These are phyloP conservation scores for Aspergillus intermedius DNA, from an alignment of 2,329 filamentous ascomycete species.

Conservation along the genomic window DNA sequence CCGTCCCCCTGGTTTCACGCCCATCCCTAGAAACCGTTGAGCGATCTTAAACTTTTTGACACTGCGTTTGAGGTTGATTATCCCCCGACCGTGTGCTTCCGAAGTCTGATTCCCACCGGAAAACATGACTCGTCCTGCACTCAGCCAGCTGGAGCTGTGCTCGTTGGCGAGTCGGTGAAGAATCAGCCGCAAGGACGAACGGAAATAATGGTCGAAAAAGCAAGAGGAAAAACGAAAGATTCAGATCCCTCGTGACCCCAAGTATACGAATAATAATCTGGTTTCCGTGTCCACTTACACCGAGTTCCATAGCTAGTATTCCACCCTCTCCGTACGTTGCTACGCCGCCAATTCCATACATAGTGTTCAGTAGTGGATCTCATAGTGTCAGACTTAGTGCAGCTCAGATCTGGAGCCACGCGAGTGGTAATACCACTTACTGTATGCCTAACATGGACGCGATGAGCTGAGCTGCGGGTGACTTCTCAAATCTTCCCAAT, in stretches of 20 bases:
- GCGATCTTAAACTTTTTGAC: neutral
- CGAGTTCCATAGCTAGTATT: too few relatives aligned
- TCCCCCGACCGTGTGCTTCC: neutral
- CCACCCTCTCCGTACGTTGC: too few relatives aligned
- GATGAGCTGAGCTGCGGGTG: constrained; percentile 1
- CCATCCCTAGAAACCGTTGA: neutral
- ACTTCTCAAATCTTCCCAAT: constrained; percentile 4
- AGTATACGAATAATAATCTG: too few relatives aligned
- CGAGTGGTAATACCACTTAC: constrained; percentile 5
- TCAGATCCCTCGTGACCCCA: neutral
- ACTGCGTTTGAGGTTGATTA: neutral
- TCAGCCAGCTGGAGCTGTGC: neutral
- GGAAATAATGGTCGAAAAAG: neutral
- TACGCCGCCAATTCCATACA: neutral
- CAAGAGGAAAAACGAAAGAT: neutral
- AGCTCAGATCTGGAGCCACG: constrained; percentile 18
- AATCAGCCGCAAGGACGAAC: neutral
- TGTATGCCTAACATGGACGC: neutral
- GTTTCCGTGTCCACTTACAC: too few relatives aligned
- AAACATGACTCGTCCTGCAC: neutral
- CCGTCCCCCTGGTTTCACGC: neutral
- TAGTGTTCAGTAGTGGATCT: constrained; percentile 9
- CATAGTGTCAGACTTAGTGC: constrained; percentile 15
- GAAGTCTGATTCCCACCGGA: too few relatives aligned
- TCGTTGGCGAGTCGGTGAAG: neutral